Base-by-base conservation (phyloP, 169 alveolate species). In the Eimeria necatrix region DNA sequence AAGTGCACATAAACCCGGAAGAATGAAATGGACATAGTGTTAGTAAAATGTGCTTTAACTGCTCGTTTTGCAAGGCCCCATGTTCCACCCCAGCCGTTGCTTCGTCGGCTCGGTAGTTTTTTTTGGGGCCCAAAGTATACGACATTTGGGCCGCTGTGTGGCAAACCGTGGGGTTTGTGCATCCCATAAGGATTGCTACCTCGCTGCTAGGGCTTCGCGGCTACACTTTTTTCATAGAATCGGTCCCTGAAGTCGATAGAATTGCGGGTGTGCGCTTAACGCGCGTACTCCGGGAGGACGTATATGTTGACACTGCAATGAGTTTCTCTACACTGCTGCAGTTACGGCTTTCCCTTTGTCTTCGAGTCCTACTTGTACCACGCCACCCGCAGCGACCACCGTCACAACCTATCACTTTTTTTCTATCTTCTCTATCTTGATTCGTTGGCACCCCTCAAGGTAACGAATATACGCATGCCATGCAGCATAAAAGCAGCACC, bases 361-460 rank as follows among this genome's bases (percentile, higher is more conserved):
- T 93, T 51, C 93, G 96, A 93, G 91, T 64, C 99, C 49, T 99
- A 98, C 95, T 96, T 99, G 22, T 99, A 99, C 96, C 99, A 99
- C 95, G 96, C 98, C 86, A 96, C 97, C 73, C 97, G 99, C 94
- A 97, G 98, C 93, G 99, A 99, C 95, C 99, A 98, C 97, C 96
- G 99, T 26, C 99, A 99, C 96, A 99, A 99, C 97, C 99, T 98
- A 96, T 99, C 99, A 4, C 97, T 98, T 61, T 99, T 98, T 97
- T 99, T 98, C 97, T 99, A 99, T 95, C 93, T 97, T 88, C 98
- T 99, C 94, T 99, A 99, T 97, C 96, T 97, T 96, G 59, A 93
- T 64, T 95, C 95, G 87, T 96, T 91, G 88, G 86, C 97, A 71
- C 95, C 95, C 84, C 64, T 95, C 56, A 94, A 95, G 98, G 98